Base-by-base conservation (phyloP, 1,284 basidiomycete genomes). In the Vanrija pseudolonga region DNA sequence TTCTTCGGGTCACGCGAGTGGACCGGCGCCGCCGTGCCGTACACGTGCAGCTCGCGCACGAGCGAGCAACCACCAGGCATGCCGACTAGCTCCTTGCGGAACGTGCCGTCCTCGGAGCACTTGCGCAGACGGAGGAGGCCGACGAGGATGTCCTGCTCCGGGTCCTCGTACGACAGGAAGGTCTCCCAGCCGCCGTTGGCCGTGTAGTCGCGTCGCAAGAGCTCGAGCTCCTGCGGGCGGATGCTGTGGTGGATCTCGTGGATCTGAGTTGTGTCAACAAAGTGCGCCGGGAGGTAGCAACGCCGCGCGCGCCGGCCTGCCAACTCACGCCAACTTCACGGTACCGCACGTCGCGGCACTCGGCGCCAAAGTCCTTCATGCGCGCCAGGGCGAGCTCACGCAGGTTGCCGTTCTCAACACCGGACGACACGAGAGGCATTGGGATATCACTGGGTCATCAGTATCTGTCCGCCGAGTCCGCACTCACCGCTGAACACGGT, bases 101-200 rank as follows among this genome's bases (percentile, higher is more conserved):
- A 99, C 1, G 96, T 98, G 2, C 94, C 94, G 60, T 95, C 92
- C 55, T 91, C 88, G 3, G 90, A 94, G 72, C 96, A 98, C 75
- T 96, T 97, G 51, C 96, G 82, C 67, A 99, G 78, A 18, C 96
- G 85, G 47, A 99, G 80, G 24, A 99, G 79, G 12, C 96, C 96
- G 55, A 99, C 87, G 47, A 99, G 85, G 69, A 99, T 98, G 68
- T 99, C 96, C 58, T 85, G 85, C 73, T 93, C 90, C 4, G 95
- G 94, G 75, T 99, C 96, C 78, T 99, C 96, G 73, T 98, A 99
- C 19, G 93, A 94, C 17, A 99, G 79, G 83, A 99, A 99, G 0
- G 95, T 98, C 78, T 99, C 96, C 96, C 96, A 99, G 22, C 95
- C 90, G 3, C 91, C 95, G 67, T 98, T 99, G 24, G 96, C 96